A percentile compares a stretch with the other conserved stretches of the same genome.
Evolutionary conservation across 2,329 filamentous ascomycete genomes (phyloP).

Genomic region (Phyllosticta citribraziliensis): DNA sequence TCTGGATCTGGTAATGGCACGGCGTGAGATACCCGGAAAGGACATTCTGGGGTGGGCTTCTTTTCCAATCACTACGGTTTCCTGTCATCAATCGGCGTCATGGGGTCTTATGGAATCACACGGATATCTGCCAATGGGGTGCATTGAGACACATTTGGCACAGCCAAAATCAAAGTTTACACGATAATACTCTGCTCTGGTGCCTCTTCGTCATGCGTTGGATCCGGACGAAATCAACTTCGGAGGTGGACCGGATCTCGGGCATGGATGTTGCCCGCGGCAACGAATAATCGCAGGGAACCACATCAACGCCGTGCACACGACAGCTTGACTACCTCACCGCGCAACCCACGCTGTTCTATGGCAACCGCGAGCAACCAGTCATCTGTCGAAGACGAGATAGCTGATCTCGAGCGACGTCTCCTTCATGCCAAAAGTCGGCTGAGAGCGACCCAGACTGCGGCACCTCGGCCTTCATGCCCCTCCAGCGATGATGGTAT

Average conservation of each 20-base stretch:
- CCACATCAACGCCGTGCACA: not conserved
- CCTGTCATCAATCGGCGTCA: not conserved
- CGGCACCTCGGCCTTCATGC: constrained; percentile 13
- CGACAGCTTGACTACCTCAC: not conserved
- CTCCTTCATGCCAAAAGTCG: constrained; percentile 38
- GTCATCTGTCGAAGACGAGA: constrained; percentile 39
- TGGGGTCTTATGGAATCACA: not conserved
- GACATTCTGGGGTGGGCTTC: constrained; percentile 8
- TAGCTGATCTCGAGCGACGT: constrained; percentile 47
- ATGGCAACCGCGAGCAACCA: constrained; percentile 19
- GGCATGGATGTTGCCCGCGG: not conserved
- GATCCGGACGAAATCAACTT: not conserved
- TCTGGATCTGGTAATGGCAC: constrained; percentile 7
- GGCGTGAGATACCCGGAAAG: constrained; percentile 11
- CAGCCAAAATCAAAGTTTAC: not conserved
- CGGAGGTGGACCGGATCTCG: not conserved
- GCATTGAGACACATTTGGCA: not conserved
- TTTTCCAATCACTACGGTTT: constrained; percentile 5
- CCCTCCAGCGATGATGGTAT: constrained; percentile 14
- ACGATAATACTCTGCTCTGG: not conserved
- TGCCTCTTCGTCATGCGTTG: not conserved
- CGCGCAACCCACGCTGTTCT: not conserved
- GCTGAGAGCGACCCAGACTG: constrained; percentile 25
- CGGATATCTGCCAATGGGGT: not conserved
- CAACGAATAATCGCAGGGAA: not conserved